phyloP scores from a whole-genome alignment of 495 filamentous ascomycete species.

The Aspergillus indologenus region DNA sequence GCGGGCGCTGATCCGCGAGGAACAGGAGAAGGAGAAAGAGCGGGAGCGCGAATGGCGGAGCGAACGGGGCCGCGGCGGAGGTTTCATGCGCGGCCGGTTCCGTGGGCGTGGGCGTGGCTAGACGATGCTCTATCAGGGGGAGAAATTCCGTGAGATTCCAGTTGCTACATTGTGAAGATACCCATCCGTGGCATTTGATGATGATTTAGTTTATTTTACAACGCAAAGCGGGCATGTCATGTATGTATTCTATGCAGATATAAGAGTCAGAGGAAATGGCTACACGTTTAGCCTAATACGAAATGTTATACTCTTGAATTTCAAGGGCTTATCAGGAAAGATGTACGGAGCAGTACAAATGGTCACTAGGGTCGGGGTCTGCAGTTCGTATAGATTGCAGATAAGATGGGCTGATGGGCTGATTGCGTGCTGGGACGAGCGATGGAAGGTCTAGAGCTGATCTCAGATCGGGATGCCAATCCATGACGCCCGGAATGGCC shows the following conservation, averaged over 20 bases:
- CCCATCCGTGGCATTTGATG: not conserved
- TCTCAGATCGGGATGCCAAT: too few relatives aligned
- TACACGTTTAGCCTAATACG: too few relatives aligned
- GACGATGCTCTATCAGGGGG: not conserved
- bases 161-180: not conserved
- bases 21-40: constrained; percentile 50
- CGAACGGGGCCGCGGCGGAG: constrained; percentile 46
- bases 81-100: constrained; percentile 49
- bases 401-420: not conserved
- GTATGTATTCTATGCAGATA: not conserved
- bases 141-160: not conserved
- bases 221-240: not conserved
- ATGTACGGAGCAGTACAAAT: too few relatives aligned
- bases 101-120: constrained; percentile 46
- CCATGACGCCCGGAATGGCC: too few relatives aligned
- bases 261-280: not conserved
- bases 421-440: not conserved
- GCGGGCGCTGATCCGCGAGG: constrained; percentile 53
- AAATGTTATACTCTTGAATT: too few relatives aligned
- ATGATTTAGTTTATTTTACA: not conserved
- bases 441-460: not conserved
- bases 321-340: too few relatives aligned
- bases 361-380: too few relatives aligned
- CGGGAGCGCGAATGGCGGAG: constrained; percentile 51
- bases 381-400: not conserved